Evolutionary conservation across 345 rosid species (phyloP).

Genomic region (Salix caprea): DNA sequence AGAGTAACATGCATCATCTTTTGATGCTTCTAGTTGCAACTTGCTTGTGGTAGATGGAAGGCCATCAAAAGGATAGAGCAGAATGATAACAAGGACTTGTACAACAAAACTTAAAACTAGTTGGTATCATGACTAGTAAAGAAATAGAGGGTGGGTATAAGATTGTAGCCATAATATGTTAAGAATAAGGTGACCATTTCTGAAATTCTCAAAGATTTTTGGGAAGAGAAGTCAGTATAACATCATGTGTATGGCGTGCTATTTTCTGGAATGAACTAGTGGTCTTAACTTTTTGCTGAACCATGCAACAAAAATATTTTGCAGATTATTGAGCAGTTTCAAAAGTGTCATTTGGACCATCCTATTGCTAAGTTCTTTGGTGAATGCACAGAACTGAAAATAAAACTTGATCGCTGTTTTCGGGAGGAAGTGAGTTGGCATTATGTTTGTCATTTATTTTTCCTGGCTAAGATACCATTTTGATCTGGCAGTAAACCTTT

Average conservation of each 20-base stretch:
- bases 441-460: not conserved
- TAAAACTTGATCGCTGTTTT: constrained; percentile 82
- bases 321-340: constrained; percentile 85
- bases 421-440: constrained; percentile 59
- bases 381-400: constrained; percentile 71
- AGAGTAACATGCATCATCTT: not conserved
- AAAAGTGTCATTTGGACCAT: constrained; percentile 81
- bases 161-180: not conserved
- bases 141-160: not conserved
- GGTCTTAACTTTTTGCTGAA: not conserved
- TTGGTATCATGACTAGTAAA: too few species aligned
- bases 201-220: not conserved
- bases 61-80: not conserved
- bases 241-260: not conserved
- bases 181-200: not conserved
- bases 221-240: not conserved
- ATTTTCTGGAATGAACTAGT: not conserved
- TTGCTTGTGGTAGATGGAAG: not conserved
- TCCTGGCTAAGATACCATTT: not conserved
- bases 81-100: not conserved
- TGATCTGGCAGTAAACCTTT: not conserved
- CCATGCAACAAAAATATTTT: not conserved
- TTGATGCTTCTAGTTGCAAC: not conserved
- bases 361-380: constrained; percentile 84
- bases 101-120: not conserved